Evolutionary conservation across 1,284 basidiomycete genomes (phyloP).

Genomic region (Meripilus lineatus): DNA sequence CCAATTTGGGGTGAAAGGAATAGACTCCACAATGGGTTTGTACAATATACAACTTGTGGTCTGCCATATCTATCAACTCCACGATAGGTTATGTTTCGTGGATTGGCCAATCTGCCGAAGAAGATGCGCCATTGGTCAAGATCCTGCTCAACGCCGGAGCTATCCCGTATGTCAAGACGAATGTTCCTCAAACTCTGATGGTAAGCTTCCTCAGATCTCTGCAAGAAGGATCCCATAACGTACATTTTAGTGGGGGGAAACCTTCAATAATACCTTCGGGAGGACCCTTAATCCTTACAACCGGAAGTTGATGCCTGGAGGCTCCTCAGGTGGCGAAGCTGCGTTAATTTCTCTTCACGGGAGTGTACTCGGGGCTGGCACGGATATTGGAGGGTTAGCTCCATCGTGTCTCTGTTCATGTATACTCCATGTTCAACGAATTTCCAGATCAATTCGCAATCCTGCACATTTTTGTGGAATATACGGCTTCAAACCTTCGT

Average conservation of each 20-base stretch:
- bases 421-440: constrained; percentile 9
- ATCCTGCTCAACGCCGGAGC: constrained; percentile 58
- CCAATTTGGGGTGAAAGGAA: constrained; percentile 48
- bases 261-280: constrained; percentile 62
- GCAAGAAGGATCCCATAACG: constrained; percentile 1
- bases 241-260: constrained; percentile 53
- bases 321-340: constrained; percentile 60
- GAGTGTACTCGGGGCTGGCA: constrained; percentile 60
- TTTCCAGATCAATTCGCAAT: constrained; percentile 47
- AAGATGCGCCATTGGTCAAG: constrained; percentile 42
- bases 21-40: constrained; percentile 52
- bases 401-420: too few relatives aligned
- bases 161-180: constrained; percentile 66
- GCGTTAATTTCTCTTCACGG: constrained; percentile 53
- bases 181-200: constrained; percentile 60
- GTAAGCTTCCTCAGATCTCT: constrained; percentile 7
- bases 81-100: constrained; percentile 25
- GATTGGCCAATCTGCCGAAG: constrained; percentile 19
- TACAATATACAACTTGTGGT: constrained; percentile 9
- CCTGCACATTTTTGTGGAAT: constrained; percentile 78
- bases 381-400: constrained; percentile 60
- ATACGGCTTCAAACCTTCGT: constrained; percentile 70
- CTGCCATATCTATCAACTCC: constrained; percentile 10
- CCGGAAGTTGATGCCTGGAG: constrained; percentile 46
- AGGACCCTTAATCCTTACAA: constrained; percentile 65